Evolutionary conservation across 768 basidiomycete species (phyloP).

Genomic region (Clathrus columnatus): DNA sequence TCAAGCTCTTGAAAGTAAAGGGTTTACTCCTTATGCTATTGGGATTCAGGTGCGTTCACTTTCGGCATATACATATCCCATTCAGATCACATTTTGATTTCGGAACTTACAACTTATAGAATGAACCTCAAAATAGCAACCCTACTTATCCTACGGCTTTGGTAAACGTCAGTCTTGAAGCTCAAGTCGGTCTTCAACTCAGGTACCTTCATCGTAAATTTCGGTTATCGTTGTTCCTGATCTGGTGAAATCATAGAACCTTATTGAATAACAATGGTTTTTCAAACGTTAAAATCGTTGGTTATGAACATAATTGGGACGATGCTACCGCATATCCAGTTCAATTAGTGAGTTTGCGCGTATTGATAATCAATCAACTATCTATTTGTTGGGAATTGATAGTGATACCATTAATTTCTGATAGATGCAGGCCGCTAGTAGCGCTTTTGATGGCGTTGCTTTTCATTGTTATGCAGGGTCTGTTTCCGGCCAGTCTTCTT

Average conservation of each 20-base stretch:
- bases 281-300: constrained; percentile 50
- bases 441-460: constrained; percentile 52
- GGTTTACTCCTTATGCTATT: constrained; percentile 54
- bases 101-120: constrained; percentile 26
- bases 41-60: constrained; percentile 40
- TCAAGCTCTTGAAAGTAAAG: constrained; percentile 57
- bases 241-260: constrained; percentile 21
- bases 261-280: constrained; percentile 59
- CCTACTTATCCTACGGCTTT: constrained; percentile 60
- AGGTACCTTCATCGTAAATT: constrained; percentile 11
- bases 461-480: constrained; percentile 67
- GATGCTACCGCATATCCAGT: constrained; percentile 56
- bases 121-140: constrained; percentile 46
- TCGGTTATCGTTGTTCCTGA: not conserved
- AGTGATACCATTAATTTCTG: not conserved
- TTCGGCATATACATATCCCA: not conserved
- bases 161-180: constrained; percentile 48
- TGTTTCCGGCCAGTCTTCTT: constrained; percentile 44
- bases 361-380: no score
- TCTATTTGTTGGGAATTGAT: not conserved
- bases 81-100: no score
- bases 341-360: constrained; percentile 30
- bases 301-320: constrained; percentile 70
- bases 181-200: constrained; percentile 46
- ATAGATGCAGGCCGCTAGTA: constrained; percentile 49